Evolutionary conservation across 371 early-diverging fungal species (phyloP), one percentile per base, ranked within the genome.

Genomic region (Mortierella polycephala): DNA sequence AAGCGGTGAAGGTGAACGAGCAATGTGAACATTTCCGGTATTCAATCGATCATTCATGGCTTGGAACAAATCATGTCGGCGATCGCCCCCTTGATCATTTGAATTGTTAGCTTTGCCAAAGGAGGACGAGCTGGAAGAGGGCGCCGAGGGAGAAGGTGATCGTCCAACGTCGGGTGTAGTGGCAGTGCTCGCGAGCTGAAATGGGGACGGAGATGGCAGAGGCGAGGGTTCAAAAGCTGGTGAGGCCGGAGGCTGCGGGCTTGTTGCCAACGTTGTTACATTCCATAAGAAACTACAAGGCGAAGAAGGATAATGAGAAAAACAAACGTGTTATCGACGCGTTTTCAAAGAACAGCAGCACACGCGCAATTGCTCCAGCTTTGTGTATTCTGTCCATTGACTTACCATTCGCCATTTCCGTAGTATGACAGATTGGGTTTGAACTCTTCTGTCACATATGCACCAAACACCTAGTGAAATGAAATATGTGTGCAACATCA

Each of bases 391-490:
- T 4, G 30, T 30, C 4, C 30, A 30, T 7, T 30, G 52, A 64
- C 84, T 82, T 88, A 96, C 97, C 95, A 91, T 85, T 92, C 90
- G 30, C 98, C 97, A 49, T 94, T 95, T 16, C 98, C 98, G 65
- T 93, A 96, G 81, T 93, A 96, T 21, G 91, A 89, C 13, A 90
- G 80, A 18, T 82, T 83, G 46, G 88, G 82, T 55, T 86, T 82
- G 39, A 96, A 84, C 1, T 91, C 75, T 57, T 96, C 94, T 49
- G 85, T 92, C 16, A 92, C 69, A 82, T 90, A 97, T 6, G 96
- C 95, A 13, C 98, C 98, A 85, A 96, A 97, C 6, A 96, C 85
- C 94, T 94, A 84, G 21, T 13, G 49, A 37, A 41, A 47, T 30
- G 9, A 44, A 42, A 58, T 4, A 13, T 30, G 30, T 30, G 30